These are phyloP conservation scores for Gynochthodes officinalis DNA, from an alignment of 257 asterid species.

Conservation along the genomic window DNA sequence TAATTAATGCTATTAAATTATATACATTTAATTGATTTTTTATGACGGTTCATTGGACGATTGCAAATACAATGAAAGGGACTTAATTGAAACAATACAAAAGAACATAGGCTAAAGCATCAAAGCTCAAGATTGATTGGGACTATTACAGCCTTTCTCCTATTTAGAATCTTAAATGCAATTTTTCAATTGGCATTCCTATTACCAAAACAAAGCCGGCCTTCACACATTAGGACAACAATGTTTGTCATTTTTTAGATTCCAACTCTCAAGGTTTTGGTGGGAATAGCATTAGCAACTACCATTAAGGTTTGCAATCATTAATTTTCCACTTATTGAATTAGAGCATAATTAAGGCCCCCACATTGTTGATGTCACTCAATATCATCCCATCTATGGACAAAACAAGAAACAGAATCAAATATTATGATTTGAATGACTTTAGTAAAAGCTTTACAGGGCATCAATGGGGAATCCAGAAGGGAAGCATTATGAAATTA, in stretches of 20 bases:
- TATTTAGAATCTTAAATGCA: background rate
- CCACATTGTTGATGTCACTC: conserved; percentile 1
- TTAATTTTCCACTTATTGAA: background rate
- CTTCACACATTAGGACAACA: background rate
- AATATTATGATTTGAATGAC: too few species aligned
- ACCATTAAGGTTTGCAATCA: background rate
- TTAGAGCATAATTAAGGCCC: conserved; percentile 3
- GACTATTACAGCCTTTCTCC: background rate
- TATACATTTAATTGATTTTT: too few species aligned
- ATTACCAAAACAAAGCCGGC: conserved; percentile 10
- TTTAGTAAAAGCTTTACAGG: too few species aligned
- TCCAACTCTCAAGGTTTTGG: background rate
- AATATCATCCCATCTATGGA: background rate
- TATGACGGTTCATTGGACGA: too few species aligned
- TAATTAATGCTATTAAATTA: too few species aligned
- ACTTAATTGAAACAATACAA: background rate
- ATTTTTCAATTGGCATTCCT: conserved; percentile 6
- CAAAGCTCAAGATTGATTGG: too few species aligned
- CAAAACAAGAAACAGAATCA: background rate
- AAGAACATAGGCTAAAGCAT: too few species aligned
- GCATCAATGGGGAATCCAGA: too few species aligned
- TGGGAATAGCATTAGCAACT: too few species aligned
- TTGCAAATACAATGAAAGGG: background rate
- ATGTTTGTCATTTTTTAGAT: background rate
- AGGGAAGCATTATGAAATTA: too few species aligned